phyloP scores from a whole-genome alignment of 306 rosid species.

The Cicer cuneatum region DNA sequence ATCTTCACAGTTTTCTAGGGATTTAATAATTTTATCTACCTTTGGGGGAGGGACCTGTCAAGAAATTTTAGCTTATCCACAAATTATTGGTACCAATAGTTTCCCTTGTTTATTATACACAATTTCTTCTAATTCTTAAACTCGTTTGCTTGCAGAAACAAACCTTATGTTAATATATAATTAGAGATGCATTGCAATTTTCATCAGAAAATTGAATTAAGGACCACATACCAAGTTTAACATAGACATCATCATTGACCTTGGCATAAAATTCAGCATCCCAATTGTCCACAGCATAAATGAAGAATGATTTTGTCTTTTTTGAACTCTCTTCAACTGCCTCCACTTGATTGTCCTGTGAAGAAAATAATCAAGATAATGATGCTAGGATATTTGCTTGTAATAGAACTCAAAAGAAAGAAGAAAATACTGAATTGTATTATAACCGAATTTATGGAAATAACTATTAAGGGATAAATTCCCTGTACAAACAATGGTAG shows the following conservation, averaged over 20 bases:
- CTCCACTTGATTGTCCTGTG: constrained; percentile 70
- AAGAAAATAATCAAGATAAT: constrained; percentile 37
- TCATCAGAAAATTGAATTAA: constrained; percentile 41
- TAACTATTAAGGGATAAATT: neutral
- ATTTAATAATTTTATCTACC: neutral
- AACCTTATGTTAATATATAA: constrained; percentile 6
- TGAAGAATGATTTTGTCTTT: constrained; percentile 64
- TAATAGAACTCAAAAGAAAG: neutral
- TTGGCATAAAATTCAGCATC: constrained; percentile 70
- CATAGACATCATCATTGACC: constrained; percentile 74
- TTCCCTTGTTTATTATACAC: constrained; percentile 9
- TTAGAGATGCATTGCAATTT: constrained; percentile 9
- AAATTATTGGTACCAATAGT: constrained; percentile 13
- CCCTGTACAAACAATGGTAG: neutral
- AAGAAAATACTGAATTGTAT: neutral
- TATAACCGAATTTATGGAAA: neutral
- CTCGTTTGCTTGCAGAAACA: constrained; percentile 23
- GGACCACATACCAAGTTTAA: constrained; percentile 70
- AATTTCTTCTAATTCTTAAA: constrained; percentile 21
- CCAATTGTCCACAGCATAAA: constrained; percentile 67
- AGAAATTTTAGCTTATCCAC: constrained; percentile 3
- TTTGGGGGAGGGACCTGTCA: constrained; percentile 13
- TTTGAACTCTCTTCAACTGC: constrained; percentile 57
- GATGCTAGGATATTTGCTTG: neutral
- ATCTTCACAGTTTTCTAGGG: neutral